These are phyloP conservation scores for Crepidotus variabilis DNA, from an alignment of 768 basidiomycete species.

Conservation along the genomic window DNA sequence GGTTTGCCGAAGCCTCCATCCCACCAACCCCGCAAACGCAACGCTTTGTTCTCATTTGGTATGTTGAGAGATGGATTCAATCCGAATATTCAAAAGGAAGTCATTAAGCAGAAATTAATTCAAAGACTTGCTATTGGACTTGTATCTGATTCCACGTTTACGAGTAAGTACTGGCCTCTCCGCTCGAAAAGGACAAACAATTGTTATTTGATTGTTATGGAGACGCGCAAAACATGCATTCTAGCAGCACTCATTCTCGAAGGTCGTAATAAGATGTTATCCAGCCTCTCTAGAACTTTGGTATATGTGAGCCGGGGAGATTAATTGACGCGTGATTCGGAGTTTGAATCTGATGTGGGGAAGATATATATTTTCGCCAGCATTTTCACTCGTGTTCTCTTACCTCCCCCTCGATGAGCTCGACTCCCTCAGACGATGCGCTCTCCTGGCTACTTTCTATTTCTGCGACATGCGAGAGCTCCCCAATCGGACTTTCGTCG, in stretches of 20 bases:
- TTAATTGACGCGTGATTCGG: slow-evolving; percentile 4
- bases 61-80: not conserved
- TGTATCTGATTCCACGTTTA: too few relatives aligned
- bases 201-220: too few relatives aligned
- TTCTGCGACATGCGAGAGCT: slow-evolving; percentile 8
- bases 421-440: not conserved
- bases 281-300: too few relatives aligned
- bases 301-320: not conserved
- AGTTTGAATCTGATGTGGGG: slow-evolving; percentile 4
- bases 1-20: not conserved
- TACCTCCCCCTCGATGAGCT: not conserved
- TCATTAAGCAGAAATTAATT: not conserved
- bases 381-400: not conserved
- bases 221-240: too few relatives aligned
- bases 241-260: too few relatives aligned
- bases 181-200: too few relatives aligned
- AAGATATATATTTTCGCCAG: not conserved
- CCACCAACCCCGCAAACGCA: too few relatives aligned
- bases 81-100: not conserved
- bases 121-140: too few relatives aligned
- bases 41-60: not conserved
- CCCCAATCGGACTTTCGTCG: slow-evolving; percentile 1
- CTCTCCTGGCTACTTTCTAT: slow-evolving; percentile 5
- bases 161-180: too few relatives aligned
- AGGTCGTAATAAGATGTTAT: too few relatives aligned